Base-by-base conservation (phyloP, 2,329 filamentous ascomycete genomes). In the Arthrobotrys entomopaga region DNA sequence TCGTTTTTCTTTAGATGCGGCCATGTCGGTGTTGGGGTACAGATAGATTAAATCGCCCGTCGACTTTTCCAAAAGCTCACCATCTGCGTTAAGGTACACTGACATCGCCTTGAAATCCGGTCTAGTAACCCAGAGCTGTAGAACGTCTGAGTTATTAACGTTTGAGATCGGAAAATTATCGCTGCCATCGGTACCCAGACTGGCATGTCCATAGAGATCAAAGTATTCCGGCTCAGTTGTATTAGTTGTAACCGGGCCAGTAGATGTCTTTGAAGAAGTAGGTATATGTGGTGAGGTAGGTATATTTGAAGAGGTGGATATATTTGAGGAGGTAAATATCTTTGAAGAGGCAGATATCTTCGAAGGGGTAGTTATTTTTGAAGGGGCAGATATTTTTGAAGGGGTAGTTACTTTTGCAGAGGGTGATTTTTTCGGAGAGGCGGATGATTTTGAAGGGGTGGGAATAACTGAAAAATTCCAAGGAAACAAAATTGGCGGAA, bases 401-500 rank as follows among this genome's bases (percentile, higher is more conserved):
- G 29, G 29, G 6, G 29, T 34, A 34, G 10, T 34, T 34, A 8
- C 10, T 29, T 40, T 46, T 13, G 61, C 26, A 16, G 40, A n/a
- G 5, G 38, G 22, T 48, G 42, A n/a, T 13, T 6, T 34, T 3
- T 26, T 22, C 3, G 65, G 19, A 8, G 42, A 19, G 1, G 42
- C n/a, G 3, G 42, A 46, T 19, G 42, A 3, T 15, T 15, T 46
- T 3, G 42, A 46, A 15, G 8, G 42, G 2, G 54, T 29, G 15
- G 42, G 8, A 5, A 46, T 20, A 8, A 40, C 20, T 11, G 34
- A 15, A 40, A 70, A 70, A 53, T 63, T 63, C 49, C 43, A 70
- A 29, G 65, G 65, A 53, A 70, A 70, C 34, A 64, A 58, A 63
- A 49, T 40, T 22, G 65, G 65, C 42, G 65, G 65, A 46, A 64